Base-by-base conservation (phyloP, 352 stramenopile species). In the Globisporangium abappressorium region DNA sequence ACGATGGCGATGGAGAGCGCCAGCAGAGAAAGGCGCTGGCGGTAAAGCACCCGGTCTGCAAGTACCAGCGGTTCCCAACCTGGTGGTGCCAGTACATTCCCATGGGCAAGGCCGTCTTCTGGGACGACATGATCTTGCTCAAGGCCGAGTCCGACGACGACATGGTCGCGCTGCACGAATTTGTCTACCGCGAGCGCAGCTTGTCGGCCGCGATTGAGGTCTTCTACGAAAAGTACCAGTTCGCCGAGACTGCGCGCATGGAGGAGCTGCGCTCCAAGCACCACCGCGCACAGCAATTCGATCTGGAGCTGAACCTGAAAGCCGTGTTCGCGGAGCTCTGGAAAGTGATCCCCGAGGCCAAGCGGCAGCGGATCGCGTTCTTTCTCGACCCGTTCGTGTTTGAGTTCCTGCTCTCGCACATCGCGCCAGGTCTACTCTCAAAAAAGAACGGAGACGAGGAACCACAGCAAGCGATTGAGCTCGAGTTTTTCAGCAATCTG, bases 221-320 rank as follows among this genome's bases (percentile, higher is more conserved):
- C 0, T 82, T 91, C 9, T 94, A 92, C 55, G 84, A 90, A 28
- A 89, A 92, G 62, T 84, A 92, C 64, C 75, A 89, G 53, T 92
- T 92, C 61, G 81, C 84, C 6, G 86, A 94, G 64, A 87, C 82
- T 0, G 81, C 80, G n/a, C 81, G 86, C 14, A 84, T 92, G 75
- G 83, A 82, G 30, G 83, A 92, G 51, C 68, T 94, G 9, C 82
- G 82, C 5, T 92, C 82, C 54, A 38, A 41, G 55, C 56, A 62
- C 20, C 56, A 61, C 20, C 33, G 24, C 18, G 43, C 43, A 5
- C 55, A 55, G 62, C 71, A 78, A 57, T 61, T 87, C 47, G 82
- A 88, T 53, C 58, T 90, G 15, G 12, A 70, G 7, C 60, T 24
- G n/a, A 87, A 71, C 41, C 73, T 92, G 12, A 55, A 70, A 3